Percentiles rank a stretch among this genome's conserved stretches.
Conservation (phyloP, 345 rosid species). For the Cardiospermum halicacabum region DNA sequence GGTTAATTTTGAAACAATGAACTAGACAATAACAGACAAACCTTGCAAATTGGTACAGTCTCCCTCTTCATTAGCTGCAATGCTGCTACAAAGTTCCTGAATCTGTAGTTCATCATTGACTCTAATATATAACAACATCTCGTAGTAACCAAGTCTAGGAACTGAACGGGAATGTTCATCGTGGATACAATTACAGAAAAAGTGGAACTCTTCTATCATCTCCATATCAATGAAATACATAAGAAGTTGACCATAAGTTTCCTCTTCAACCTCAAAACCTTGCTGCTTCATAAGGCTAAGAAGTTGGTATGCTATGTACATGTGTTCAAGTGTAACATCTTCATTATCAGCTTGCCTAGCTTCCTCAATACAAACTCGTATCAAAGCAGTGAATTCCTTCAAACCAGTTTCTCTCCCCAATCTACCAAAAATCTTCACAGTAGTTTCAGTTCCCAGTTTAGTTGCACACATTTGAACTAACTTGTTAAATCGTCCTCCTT, state of each 20-base stretch:
- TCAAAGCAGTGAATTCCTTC: slow-evolving; percentile 58
- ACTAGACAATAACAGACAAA: slow-evolving; percentile 11
- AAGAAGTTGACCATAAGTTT: slow-evolving; percentile 61
- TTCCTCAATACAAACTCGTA: slow-evolving; percentile 42
- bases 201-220: slow-evolving; percentile 58
- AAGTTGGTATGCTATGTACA: slow-evolving; percentile 39
- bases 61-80: slow-evolving; percentile 23
- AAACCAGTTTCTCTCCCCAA: slow-evolving; percentile 60
- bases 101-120: slow-evolving; percentile 48
- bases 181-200: slow-evolving; percentile 31
- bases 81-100: slow-evolving; percentile 40
- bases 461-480: slow-evolving; percentile 34
- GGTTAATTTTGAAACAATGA: neutral
- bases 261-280: slow-evolving; percentile 59
- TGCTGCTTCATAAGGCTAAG: slow-evolving; percentile 57
- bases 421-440: slow-evolving; percentile 37
- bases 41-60: slow-evolving; percentile 41
- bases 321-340: slow-evolving; percentile 35
- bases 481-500: slow-evolving; percentile 29
- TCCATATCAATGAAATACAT: slow-evolving; percentile 55
- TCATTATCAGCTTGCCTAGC: slow-evolving; percentile 45
- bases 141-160: slow-evolving; percentile 70
- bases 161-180: slow-evolving; percentile 30
- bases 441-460: slow-evolving; percentile 49
- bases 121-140: slow-evolving; percentile 67